A percentile compares a stretch with the other conserved stretches of the same genome.
These are phyloP conservation scores for Brasilioporus rufonigricans DNA, from an alignment of 768 basidiomycete species.

Conservation along the genomic window DNA sequence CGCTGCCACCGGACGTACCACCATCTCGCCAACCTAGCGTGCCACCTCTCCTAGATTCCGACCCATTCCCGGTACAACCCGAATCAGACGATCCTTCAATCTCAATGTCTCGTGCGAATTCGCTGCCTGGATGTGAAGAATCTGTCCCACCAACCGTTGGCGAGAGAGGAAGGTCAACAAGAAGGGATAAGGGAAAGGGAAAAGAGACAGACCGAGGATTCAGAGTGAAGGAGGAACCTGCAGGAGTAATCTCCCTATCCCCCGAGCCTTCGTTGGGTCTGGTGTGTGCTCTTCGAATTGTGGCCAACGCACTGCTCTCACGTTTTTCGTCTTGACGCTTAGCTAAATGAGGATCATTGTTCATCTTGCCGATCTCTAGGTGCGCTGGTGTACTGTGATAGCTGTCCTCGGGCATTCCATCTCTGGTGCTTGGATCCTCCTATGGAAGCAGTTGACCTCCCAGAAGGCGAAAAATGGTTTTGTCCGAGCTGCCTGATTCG, in stretches of 20 bases:
- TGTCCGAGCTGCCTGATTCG: constrained; percentile 69
- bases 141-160: constrained; percentile 10
- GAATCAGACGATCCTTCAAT: constrained; percentile 57
- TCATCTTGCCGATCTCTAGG: constrained; percentile 81
- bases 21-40: constrained; percentile 36
- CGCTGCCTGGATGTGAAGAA: constrained; percentile 36
- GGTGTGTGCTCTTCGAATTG: constrained; percentile 31
- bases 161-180: constrained; percentile 29
- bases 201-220: constrained; percentile 38
- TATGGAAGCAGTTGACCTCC: constrained; percentile 82
- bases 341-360: constrained; percentile 81
- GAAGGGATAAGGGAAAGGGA: constrained; percentile 48
- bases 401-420: constrained; percentile 94
- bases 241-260: constrained; percentile 34
- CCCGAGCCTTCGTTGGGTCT: constrained; percentile 34
- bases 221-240: constrained; percentile 48
- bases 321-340: constrained; percentile 1
- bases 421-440: constrained; percentile 97
- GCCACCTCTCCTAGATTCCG: constrained; percentile 48
- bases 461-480: constrained; percentile 77
- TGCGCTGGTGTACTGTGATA: constrained; percentile 93
- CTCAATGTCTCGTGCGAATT: constrained; percentile 63
- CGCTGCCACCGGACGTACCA: constrained; percentile 40
- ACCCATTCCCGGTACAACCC: constrained; percentile 48
- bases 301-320: constrained; percentile 17